A percentile compares a stretch with the other conserved stretches of the same genome.
Conservation (phyloP, 2,329 filamentous ascomycete species). For the Teratosphaeria zuluensis region DNA sequence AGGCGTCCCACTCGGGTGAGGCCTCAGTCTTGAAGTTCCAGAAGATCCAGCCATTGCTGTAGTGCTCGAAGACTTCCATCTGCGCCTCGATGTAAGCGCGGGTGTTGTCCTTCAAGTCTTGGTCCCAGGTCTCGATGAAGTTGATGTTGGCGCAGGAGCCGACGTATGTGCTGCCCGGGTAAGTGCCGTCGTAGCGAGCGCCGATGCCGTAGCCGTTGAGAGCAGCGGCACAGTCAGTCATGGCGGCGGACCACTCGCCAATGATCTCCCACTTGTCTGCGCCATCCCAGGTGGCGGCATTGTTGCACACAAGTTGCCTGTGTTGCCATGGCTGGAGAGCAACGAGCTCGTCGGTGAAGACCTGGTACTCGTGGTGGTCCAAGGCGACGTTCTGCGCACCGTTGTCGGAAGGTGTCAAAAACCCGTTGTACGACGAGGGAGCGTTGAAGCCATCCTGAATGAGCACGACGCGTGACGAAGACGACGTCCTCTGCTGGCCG, state of each 20-base stretch:
- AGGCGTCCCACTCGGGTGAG: constrained; percentile 44
- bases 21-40: constrained; percentile 50
- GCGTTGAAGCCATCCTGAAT: constrained; percentile 49
- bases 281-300: constrained; percentile 38
- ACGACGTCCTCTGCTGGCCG: constrained; percentile 27
- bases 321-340: constrained; percentile 44
- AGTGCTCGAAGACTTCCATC: constrained; percentile 41
- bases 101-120: constrained; percentile 36
- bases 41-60: constrained; percentile 46
- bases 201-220: constrained; percentile 48
- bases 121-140: constrained; percentile 39
- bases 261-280: constrained; percentile 58
- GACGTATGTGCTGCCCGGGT: constrained; percentile 36
- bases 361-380: constrained; percentile 61
- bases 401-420: constrained; percentile 43
- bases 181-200: constrained; percentile 51
- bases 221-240: constrained; percentile 50
- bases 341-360: constrained; percentile 47
- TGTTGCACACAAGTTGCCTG: constrained; percentile 46
- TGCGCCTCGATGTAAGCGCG: constrained; percentile 47
- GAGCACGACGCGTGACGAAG: constrained; percentile 36
- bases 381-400: constrained; percentile 47
- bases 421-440: constrained; percentile 51
- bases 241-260: constrained; percentile 59
- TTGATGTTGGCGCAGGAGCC: constrained; percentile 47